Percentiles rank a stretch among this genome's conserved stretches.
Conservation (phyloP, 257 asterid genomes). For the Rehmannia glutinosa region DNA sequence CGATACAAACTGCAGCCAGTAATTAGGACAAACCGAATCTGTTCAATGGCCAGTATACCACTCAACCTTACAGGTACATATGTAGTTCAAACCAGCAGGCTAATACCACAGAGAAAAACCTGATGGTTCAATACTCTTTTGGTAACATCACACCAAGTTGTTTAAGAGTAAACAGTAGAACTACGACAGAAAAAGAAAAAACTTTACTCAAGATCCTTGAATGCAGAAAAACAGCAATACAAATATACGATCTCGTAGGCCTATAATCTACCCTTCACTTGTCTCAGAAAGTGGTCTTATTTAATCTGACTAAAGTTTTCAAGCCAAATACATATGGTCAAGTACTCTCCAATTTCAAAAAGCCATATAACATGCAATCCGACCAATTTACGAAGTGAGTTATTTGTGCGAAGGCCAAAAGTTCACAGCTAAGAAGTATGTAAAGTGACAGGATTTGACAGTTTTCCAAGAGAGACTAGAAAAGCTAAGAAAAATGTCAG, state of each 20-base stretch:
- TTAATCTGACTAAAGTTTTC: constrained; percentile 6
- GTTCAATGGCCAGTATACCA: background rate
- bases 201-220: background rate
- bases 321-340: background rate
- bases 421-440: background rate
- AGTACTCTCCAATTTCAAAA: background rate
- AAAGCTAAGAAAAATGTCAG: background rate
- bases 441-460: background rate
- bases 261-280: background rate
- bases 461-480: background rate
- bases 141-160: background rate
- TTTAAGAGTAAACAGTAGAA: background rate
- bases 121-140: background rate
- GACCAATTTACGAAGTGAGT: background rate
- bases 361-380: constrained; percentile 5
- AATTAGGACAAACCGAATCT: background rate
- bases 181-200: background rate
- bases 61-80: background rate
- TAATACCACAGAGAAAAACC: background rate
- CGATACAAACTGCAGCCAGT: background rate
- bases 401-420: too few relatives aligned
- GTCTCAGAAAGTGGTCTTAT: constrained; percentile 1
- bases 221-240: background rate
- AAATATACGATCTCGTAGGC: background rate
- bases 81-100: background rate